Percentiles rank a stretch among this genome's conserved stretches.
Conservation (phyloP, 805 yeast genomes). For the Clavispora santaluciae region DNA sequence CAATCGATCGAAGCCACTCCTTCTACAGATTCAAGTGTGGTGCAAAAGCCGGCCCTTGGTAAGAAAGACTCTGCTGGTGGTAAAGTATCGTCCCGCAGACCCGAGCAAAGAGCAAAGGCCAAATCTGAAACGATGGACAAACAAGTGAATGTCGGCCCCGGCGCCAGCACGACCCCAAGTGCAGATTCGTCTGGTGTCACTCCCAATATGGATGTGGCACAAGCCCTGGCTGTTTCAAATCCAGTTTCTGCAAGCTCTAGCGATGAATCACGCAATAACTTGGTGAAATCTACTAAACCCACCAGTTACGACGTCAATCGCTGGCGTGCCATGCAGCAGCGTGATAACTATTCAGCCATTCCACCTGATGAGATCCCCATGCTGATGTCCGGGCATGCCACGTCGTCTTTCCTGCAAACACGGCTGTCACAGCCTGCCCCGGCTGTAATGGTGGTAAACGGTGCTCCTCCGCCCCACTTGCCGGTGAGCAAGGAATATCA, state of each 20-base stretch:
- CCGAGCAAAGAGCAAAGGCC: no score
- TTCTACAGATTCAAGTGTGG: no score
- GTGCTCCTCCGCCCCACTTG: neutral
- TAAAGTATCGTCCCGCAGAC: no score
- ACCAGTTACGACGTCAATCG: slow-evolving; percentile 14
- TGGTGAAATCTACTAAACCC: slow-evolving; percentile 1
- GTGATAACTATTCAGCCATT: neutral
- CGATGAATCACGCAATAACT: neutral
- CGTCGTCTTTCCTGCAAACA: neutral
- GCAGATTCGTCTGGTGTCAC: neutral
- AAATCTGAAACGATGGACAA: no score
- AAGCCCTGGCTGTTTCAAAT: neutral
- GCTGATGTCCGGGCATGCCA: no score
- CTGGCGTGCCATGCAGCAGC: slow-evolving; percentile 14
- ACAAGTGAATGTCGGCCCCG: no score
- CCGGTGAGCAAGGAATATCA: neutral
- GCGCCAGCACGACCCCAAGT: no score
- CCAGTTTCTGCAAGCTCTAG: neutral
- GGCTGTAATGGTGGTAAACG: neutral
- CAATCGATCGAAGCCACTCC: no score
- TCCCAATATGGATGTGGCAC: neutral
- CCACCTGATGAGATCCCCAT: neutral
- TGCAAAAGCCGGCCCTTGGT: no score
- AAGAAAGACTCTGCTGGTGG: no score
- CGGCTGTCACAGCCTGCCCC: neutral